Percentiles rank a stretch among this genome's conserved stretches.
phyloP scores from a whole-genome alignment of 352 stramenopile genomes.

The Aphanomyces stellatus region DNA sequence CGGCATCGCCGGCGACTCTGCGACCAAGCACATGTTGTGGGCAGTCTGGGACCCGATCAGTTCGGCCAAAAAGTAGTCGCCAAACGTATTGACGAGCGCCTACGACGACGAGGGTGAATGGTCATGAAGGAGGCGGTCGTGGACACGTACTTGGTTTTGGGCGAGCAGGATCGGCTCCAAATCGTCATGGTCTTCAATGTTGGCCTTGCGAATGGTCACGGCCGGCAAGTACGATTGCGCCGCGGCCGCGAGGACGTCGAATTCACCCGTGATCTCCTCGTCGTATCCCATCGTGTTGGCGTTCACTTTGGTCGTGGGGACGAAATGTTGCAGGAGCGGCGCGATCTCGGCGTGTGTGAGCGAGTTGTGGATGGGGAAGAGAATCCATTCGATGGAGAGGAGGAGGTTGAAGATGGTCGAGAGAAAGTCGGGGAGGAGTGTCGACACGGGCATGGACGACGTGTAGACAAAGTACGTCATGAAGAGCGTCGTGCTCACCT shows the following conservation, averaged over 20 bases:
- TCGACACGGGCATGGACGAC: neutral
- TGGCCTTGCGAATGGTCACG: conserved; percentile 48
- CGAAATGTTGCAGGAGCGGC: neutral
- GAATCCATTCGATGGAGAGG: conserved; percentile 2
- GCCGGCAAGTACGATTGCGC: conserved; percentile 28
- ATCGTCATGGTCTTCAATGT: conserved; percentile 78
- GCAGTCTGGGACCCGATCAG: conserved; percentile 85
- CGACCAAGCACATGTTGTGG: conserved; percentile 76
- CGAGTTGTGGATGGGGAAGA: conserved; percentile 1
- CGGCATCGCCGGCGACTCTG: conserved; percentile 30
- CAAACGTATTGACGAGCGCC: conserved; percentile 60
- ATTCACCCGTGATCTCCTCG: neutral
- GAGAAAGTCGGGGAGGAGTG: conserved; percentile 9
- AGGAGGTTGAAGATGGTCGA: conserved; percentile 11
- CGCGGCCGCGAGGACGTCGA: neutral
- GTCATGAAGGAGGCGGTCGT: neutral
- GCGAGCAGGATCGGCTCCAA: conserved; percentile 53
- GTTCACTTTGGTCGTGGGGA: neutral
- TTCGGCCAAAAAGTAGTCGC: conserved; percentile 90
- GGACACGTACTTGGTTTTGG: conserved; percentile 33
- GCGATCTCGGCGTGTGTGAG: neutral
- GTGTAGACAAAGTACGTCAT: conserved; percentile 15
- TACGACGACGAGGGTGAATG: conserved; percentile 6
- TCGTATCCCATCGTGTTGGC: neutral
- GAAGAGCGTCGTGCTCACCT: conserved; percentile 12